Base-by-base conservation (phyloP, 148 eudicot species). In the Polygonum aviculare region DNA sequence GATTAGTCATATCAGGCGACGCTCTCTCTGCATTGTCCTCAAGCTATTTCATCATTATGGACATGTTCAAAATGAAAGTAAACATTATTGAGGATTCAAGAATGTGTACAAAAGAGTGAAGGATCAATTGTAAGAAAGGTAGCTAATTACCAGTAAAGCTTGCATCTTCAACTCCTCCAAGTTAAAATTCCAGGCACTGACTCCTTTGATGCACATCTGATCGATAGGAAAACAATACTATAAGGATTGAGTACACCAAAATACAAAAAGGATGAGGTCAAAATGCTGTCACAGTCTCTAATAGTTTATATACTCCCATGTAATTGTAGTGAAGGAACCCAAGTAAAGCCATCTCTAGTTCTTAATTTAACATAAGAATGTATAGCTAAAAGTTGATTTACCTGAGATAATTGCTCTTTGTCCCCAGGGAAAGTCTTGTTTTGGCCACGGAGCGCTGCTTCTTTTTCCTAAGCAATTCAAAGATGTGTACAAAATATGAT, bases 161-260 rank as follows among this genome's bases (percentile, higher is more conserved):
- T 88, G 97, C 76, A 86, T 88, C 87, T 95, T 95, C 87, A 95
- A 81, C 84, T 90, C 97, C 54, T 92, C 96, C 87, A 95, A 86
- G 85, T 95, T 92, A 76, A 92, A 95, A 81, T 95, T 92, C 98
- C 98, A 95, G 14, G 96, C 98, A 81, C 98, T 95, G 69, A 95
- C 91, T 75, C 97, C 98, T 80, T 96, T 88, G 52, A 92, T 95
- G 79, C 92, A 95, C 79, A 92, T 96, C 92, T 92, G 92, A n/a
- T n/a, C n/a, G n/a, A 94, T 95, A 92, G 86, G 88, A 31, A 21
- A 45, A 45, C 3, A n/a, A 44, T 16, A 45, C 18, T 38, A 16
- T 1, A 18, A 71, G 74, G 18, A 11, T 63, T 12, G 14, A 63
- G 69, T 33, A 31, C 69, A 63, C 31, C 12, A 63, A 31, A 12